Percentiles rank a stretch among this genome's conserved stretches.
phyloP scores from a whole-genome alignment of 176 grass and related monocot genomes.

The Zea luxurians region DNA sequence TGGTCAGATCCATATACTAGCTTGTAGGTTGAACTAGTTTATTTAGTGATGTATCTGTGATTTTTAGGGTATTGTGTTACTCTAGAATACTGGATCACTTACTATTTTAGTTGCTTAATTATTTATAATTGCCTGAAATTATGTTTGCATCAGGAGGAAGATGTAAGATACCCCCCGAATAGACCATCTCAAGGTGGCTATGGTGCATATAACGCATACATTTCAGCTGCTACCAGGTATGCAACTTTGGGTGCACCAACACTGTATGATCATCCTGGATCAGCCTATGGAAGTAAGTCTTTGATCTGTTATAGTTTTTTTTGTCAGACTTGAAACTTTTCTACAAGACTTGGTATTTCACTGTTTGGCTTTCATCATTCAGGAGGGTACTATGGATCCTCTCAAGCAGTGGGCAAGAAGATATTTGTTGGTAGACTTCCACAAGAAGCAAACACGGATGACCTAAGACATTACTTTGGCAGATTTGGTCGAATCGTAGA shows the following conservation, averaged over 20 bases:
- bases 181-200: conserved; percentile 76
- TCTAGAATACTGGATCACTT: neutral
- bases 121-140: conserved; percentile 16
- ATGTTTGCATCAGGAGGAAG: conserved; percentile 61
- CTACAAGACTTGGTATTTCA: neutral
- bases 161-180: conserved; percentile 65
- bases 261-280: conserved; percentile 76
- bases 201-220: conserved; percentile 92
- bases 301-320: neutral
- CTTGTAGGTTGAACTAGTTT: neutral
- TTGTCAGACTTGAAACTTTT: neutral
- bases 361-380: neutral
- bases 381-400: conserved; percentile 23
- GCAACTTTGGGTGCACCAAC: conserved; percentile 79
- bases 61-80: neutral
- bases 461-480: conserved; percentile 82
- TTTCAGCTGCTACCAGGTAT: conserved; percentile 90
- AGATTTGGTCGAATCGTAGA: conserved; percentile 79
- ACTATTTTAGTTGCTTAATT: neutral
- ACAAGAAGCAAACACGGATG: conserved; percentile 82
- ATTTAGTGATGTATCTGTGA: neutral
- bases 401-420: conserved; percentile 51
- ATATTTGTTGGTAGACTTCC: conserved; percentile 94
- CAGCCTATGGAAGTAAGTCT: conserved; percentile 72
- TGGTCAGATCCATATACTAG: neutral